Percentiles rank a stretch among this genome's conserved stretches.
These are phyloP conservation scores for Salicornia ramosissima DNA, from an alignment of 148 eudicot genomes.

Conservation along the genomic window DNA sequence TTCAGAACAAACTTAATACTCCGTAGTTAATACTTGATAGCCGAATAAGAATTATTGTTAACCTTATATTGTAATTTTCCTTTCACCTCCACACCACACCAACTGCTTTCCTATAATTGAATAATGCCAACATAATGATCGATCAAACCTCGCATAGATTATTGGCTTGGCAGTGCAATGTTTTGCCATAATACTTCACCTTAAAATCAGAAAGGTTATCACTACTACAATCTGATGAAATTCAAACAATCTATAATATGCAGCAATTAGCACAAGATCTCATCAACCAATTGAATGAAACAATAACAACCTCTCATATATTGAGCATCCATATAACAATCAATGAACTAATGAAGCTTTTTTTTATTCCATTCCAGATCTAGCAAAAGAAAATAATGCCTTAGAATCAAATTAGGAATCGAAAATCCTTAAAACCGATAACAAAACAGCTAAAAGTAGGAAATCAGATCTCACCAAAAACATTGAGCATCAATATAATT, in stretches of 20 bases:
- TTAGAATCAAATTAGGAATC: neutral
- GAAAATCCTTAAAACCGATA: neutral
- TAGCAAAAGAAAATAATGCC: neutral
- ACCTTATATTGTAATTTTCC: conserved; percentile 4
- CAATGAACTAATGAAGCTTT: neutral
- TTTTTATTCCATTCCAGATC: no score
- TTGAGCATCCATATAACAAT: conserved; percentile 9
- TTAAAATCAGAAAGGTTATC: neutral
- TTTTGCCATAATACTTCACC: neutral
- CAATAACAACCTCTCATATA: no score
- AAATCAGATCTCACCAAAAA: neutral
- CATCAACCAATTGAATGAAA: neutral
- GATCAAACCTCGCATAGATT: neutral
- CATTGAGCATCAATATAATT: no score
- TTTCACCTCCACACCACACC: neutral
- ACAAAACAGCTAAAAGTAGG: neutral
- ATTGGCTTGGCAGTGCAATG: no score
- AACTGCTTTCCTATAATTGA: no score
- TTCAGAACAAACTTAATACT: no score
- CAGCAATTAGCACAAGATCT: conserved; percentile 11
- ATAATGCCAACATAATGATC: neutral
- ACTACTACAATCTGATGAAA: neutral
- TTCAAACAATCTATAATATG: neutral
- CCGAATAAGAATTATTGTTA: no score
- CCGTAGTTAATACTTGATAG: no score